A percentile compares a stretch with the other conserved stretches of the same genome.
These are phyloP conservation scores for Saitozyma sp. DNA, from an alignment of 768 basidiomycete species.

Conservation along the genomic window DNA sequence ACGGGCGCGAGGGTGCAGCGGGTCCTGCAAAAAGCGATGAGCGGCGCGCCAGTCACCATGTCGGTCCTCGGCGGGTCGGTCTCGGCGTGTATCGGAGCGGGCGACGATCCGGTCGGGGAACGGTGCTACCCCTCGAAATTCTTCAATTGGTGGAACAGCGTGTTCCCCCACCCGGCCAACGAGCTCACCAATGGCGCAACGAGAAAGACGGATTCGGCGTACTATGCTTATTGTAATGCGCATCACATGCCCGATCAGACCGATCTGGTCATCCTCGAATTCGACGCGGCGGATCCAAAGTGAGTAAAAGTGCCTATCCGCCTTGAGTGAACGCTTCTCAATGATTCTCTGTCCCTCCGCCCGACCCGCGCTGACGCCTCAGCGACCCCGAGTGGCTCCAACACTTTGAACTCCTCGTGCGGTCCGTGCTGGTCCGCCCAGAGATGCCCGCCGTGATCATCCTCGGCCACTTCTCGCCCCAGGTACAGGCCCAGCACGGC, in stretches of 20 bases:
- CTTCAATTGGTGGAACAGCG: slow-evolving; percentile 94
- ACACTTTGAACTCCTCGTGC: slow-evolving; percentile 87
- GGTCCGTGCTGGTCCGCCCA: slow-evolving; percentile 83
- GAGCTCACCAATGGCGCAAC: slow-evolving; percentile 97
- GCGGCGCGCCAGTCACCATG: slow-evolving; percentile 83
- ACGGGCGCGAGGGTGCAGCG: slow-evolving; percentile 79
- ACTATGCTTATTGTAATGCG: slow-evolving; percentile 89
- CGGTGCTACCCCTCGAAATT: slow-evolving; percentile 90
- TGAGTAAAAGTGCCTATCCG: slow-evolving; percentile 55
- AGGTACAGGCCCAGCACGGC: slow-evolving; percentile 73
- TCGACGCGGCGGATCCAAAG: slow-evolving; percentile 86
- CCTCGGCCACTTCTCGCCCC: slow-evolving; percentile 92
- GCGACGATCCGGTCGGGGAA: slow-evolving; percentile 80
- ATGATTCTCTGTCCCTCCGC: background rate
- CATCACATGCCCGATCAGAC: slow-evolving; percentile 93
- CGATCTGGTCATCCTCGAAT: slow-evolving; percentile 92
- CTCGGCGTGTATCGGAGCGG: slow-evolving; percentile 89
- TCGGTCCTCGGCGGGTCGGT: slow-evolving; percentile 86
- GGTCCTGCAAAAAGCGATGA: slow-evolving; percentile 76
- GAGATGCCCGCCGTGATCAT: slow-evolving; percentile 90
- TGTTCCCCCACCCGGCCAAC: slow-evolving; percentile 98
- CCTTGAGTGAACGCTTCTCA: background rate
- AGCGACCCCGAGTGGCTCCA: slow-evolving; percentile 73
- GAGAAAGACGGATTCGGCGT: slow-evolving; percentile 84
- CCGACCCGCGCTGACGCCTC: slow-evolving; percentile 11